These are phyloP conservation scores for Tuber magnatum DNA, from an alignment of 495 filamentous ascomycete species.

Conservation along the genomic window DNA sequence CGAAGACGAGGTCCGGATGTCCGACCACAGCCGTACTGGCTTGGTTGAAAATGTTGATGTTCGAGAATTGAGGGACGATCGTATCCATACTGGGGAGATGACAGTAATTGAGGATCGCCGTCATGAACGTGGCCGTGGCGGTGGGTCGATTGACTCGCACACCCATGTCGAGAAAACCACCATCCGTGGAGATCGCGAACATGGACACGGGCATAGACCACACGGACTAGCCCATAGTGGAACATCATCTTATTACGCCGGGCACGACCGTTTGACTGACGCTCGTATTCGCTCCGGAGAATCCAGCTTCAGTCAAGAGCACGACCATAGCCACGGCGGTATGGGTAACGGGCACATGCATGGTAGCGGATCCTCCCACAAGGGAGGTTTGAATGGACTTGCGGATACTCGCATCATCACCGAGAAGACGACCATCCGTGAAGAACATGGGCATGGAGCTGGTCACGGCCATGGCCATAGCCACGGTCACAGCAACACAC, in stretches of 20 bases:
- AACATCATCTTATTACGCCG: conserved; percentile 9
- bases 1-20: background rate
- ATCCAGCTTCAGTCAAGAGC: conserved; percentile 19
- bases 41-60: conserved; percentile 6
- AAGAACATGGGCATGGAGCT: conserved; percentile 8
- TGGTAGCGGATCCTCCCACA: conserved; percentile 9
- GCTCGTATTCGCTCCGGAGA: conserved; percentile 25
- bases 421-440: conserved; percentile 7
- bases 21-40: conserved; percentile 1
- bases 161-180: conserved; percentile 21
- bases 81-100: conserved; percentile 36
- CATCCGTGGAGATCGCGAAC: conserved; percentile 23
- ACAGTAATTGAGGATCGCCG: conserved; percentile 24
- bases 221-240: conserved; percentile 7
- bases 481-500: conserved; percentile 19
- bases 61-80: conserved; percentile 12
- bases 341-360: conserved; percentile 15
- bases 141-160: conserved; percentile 5
- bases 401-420: conserved; percentile 22
- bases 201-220: conserved; percentile 13
- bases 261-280: conserved; percentile 22
- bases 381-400: conserved; percentile 12
- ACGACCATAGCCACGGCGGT: conserved; percentile 14
- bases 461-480: conserved; percentile 13
- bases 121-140: conserved; percentile 17